Conservation (phyloP, 1,284 basidiomycete genomes). For the Coriolopsis trogii region DNA sequence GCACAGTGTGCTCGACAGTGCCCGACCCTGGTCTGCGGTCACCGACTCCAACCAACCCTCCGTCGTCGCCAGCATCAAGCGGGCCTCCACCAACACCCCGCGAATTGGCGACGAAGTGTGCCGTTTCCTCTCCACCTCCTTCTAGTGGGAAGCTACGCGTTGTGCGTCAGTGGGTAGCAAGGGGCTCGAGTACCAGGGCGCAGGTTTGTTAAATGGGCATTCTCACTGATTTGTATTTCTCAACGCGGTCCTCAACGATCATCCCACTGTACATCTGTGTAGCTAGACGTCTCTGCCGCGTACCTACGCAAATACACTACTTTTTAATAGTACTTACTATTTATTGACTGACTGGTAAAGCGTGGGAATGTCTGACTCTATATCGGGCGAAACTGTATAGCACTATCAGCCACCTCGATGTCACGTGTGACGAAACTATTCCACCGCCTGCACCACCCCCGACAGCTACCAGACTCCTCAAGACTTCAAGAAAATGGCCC, state of each 20-base stretch:
- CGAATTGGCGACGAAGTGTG: constrained; percentile 17
- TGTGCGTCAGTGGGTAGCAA: constrained; percentile 47
- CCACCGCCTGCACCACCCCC: constrained; percentile 23
- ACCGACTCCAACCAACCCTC: constrained; percentile 38
- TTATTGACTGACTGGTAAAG: not conserved
- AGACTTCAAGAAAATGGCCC: constrained; percentile 71
- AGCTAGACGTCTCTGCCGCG: too few relatives aligned
- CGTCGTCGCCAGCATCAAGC: constrained; percentile 32
- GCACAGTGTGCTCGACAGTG: constrained; percentile 35
- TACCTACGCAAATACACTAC: constrained; percentile 3
- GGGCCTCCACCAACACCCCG: constrained; percentile 34
- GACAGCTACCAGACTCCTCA: constrained; percentile 48
- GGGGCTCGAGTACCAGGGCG: constrained; percentile 21
- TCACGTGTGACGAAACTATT: constrained; percentile 29
- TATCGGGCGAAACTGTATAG: constrained; percentile 45
- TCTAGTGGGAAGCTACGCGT: constrained; percentile 48
- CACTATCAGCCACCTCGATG: constrained; percentile 37
- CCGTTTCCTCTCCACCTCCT: constrained; percentile 7
- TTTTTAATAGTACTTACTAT: not conserved
- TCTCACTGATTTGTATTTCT: constrained; percentile 25
- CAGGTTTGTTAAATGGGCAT: constrained; percentile 22
- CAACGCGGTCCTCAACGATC: too few relatives aligned
- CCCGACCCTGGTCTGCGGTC: constrained; percentile 32
- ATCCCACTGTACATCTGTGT: too few relatives aligned
- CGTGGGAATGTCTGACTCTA: constrained; percentile 29